Percentiles rank a stretch among this genome's conserved stretches.
These are phyloP conservation scores for Aspergillus flavus DNA, from an alignment of 2,329 filamentous ascomycete species.

Conservation along the genomic window DNA sequence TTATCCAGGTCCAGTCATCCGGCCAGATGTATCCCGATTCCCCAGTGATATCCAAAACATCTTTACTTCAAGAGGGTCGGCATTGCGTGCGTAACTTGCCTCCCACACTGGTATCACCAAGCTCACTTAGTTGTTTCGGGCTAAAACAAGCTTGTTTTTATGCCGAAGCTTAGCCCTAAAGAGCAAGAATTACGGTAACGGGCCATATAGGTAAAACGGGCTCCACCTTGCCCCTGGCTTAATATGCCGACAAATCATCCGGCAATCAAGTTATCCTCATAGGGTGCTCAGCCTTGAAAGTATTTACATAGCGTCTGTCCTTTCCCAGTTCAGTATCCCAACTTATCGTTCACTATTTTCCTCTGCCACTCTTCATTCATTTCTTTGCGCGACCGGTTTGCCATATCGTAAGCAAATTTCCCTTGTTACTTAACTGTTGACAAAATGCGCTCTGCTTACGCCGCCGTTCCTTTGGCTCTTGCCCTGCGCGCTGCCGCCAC, in stretches of 20 bases:
- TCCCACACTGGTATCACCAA: not conserved
- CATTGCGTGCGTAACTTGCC: not conserved
- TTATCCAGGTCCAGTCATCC: too few relatives aligned
- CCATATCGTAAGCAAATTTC: not conserved
- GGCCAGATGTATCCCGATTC: too few relatives aligned
- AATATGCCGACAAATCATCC: not conserved
- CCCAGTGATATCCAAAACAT: not conserved
- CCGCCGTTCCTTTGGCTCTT: not conserved
- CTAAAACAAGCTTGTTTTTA: not conserved
- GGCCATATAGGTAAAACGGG: not conserved
- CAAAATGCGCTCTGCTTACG: not conserved
- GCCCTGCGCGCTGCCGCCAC: conserved; percentile 12
- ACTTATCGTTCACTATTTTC: not conserved
- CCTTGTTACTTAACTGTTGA: too few relatives aligned
- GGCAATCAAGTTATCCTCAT: not conserved
- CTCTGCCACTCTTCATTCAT: not conserved
- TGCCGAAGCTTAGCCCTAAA: not conserved
- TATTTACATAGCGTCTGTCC: not conserved
- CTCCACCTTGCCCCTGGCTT: not conserved
- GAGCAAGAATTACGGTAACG: not conserved
- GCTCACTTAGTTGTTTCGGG: not conserved
- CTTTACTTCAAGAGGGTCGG: not conserved
- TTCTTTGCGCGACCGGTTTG: not conserved
- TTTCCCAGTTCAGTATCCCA: rapidly evolving
- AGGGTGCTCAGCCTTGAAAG: rapidly evolving